phyloP scores from a whole-genome alignment of 2,329 filamentous ascomycete species.

The Madurella mycetomatis region DNA sequence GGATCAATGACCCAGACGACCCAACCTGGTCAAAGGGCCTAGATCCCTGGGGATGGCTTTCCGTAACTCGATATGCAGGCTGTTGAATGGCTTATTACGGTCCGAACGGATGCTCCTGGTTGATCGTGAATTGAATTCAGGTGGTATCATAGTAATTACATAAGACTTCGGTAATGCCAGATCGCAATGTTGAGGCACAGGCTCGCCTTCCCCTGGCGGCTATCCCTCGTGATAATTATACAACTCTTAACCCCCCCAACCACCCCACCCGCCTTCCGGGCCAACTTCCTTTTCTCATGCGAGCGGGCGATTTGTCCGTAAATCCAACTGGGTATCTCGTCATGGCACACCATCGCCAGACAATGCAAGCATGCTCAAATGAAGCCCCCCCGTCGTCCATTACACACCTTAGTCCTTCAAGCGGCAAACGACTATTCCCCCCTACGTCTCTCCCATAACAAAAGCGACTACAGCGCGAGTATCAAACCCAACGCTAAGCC shows the following conservation, averaged over 20 bases:
- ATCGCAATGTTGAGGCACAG: background rate
- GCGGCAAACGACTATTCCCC: background rate
- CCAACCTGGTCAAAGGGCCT: too few species aligned
- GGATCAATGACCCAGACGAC: too few species aligned
- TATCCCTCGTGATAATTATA: background rate
- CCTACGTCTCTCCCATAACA: background rate
- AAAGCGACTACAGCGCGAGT: background rate
- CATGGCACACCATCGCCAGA: background rate
- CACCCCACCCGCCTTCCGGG: too few species aligned
- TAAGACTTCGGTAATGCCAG: background rate
- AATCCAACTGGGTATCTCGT: background rate
- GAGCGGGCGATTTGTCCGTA: background rate
- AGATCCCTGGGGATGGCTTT: too few species aligned
- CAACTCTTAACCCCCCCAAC: too few species aligned
- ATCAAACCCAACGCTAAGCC: slow-evolving; percentile 1
- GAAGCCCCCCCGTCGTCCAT: background rate
- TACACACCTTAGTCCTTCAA: background rate
- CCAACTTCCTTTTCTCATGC: background rate
- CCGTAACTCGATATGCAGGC: too few species aligned
- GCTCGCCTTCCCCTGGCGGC: background rate
- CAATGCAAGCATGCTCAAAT: background rate
- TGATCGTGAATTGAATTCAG: background rate
- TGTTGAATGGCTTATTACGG: too few species aligned
- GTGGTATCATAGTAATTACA: slow-evolving; percentile 14
- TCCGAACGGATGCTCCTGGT: too few species aligned